Conservation (phyloP, 306 rosid species). For the Alnus rubra region DNA sequence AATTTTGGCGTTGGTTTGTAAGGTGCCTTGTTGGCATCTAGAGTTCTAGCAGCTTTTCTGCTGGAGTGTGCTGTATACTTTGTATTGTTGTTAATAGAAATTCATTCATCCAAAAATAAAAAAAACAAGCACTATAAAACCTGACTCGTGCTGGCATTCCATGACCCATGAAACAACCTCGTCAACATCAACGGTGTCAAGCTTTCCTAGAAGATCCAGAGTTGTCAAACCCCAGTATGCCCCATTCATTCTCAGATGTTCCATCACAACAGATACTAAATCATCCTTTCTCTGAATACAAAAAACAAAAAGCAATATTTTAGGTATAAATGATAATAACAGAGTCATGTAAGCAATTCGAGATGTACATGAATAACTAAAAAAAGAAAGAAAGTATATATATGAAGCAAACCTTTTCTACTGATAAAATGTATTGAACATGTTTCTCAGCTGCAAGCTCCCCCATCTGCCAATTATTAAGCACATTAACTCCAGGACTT, state of each 20-base stretch:
- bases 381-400: not conserved
- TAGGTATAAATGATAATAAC: not conserved
- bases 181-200: conserved; percentile 54
- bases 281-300: conserved; percentile 68
- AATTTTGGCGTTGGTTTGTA: too few species aligned
- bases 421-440: conserved; percentile 61
- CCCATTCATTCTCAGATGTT: conserved; percentile 91
- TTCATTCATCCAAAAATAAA: not conserved
- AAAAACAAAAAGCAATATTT: not conserved
- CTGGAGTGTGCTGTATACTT: too few species aligned
- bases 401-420: conserved; percentile 59
- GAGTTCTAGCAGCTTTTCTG: too few species aligned
- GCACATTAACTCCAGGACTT: not conserved
- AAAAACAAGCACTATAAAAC: conserved; percentile 27
- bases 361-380: not conserved
- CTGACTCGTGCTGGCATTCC: conserved; percentile 78
- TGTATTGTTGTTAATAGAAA: too few species aligned
- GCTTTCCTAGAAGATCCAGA: conserved; percentile 78
- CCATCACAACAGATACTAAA: conserved; percentile 77
- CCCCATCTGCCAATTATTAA: conserved; percentile 54
- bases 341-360: conserved; percentile 10
- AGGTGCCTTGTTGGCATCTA: too few species aligned
- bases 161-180: conserved; percentile 78
- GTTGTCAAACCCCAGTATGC: conserved; percentile 91
- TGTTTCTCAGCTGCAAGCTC: conserved; percentile 70